Evolutionary conservation across 2,329 filamentous ascomycete species (phyloP), one percentile per base, ranked within the genome.

Genomic region (Esteya vermicola): DNA sequence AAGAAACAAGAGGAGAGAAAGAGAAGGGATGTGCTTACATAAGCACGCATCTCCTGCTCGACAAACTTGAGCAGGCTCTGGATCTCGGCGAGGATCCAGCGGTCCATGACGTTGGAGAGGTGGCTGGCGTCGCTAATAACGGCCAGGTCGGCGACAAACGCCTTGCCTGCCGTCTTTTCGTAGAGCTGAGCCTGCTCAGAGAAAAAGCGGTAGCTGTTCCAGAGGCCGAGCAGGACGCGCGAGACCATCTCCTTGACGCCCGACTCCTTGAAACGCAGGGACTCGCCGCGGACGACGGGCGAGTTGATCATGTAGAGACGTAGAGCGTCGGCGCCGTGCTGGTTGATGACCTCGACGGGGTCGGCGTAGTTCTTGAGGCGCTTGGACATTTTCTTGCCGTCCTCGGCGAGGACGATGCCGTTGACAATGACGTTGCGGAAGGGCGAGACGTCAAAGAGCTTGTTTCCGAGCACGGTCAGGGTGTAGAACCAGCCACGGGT

Each of bases 311-410:
- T 71, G 55, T 95, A 95, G n/a, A 96, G 69, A 41, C 89, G 80
- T 37, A 96, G 73, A 23, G 89, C 86, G 62, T 96, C 89, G 2
- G 86, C 88, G 18, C 89, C 89, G 56, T 93, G 93, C 53, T 81
- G 81, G 43, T 81, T 64, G 70, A 95, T 91, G 49, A 96, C 75
- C 38, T 85, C 64, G 42, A 66, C 67, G 10, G 89, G 89, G 52
- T 94, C 86, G 0, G 89, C 89, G 58, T 94, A 96, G 61, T 96
- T 96, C 65, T 95, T 93, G 43, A 94, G 68, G 40, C 89, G 77
- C 63, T 96, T 96, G 7, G 86, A 94, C 89, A 96, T 96, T 68
- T 96, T 96, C 68, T 94, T 95, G 41, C 89, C 89, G 59, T 78
- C 68, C 45, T 64, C 62, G 4, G 61, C 57, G 26, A 78, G 61